Conservation (phyloP, 192 early-diverging fungal genomes). For the Backusella liffmaniae region DNA sequence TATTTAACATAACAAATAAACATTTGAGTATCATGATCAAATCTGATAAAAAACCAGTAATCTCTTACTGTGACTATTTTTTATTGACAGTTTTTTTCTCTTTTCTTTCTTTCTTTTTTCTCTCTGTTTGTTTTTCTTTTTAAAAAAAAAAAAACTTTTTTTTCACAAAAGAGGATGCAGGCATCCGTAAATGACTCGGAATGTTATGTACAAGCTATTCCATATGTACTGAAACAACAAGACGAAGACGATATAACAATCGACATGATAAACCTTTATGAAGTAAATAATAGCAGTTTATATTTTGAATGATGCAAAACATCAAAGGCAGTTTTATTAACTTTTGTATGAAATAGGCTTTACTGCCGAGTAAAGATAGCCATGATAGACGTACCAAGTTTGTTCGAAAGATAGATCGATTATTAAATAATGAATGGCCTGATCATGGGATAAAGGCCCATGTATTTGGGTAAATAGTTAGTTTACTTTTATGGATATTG, state of each 20-base stretch:
- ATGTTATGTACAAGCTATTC: background rate
- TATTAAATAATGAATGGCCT: slow-evolving; percentile 83
- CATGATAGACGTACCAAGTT: slow-evolving; percentile 62
- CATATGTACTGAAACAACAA: background rate
- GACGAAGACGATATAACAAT: slow-evolving; percentile 9
- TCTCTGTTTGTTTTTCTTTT: background rate
- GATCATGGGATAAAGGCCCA: slow-evolving; percentile 72
- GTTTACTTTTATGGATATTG: background rate
- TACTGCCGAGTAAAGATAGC: slow-evolving; percentile 69
- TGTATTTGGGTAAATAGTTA: slow-evolving; percentile 75
- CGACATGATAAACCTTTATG: slow-evolving; percentile 9
- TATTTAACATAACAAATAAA: too few relatives aligned
- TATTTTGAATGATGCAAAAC: background rate
- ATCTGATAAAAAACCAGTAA: background rate
- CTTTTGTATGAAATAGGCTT: slow-evolving; percentile 23
- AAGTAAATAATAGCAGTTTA: background rate
- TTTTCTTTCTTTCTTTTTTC: background rate
- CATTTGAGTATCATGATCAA: background rate
- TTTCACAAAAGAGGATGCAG: slow-evolving; percentile 15
- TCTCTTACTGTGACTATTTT: background rate
- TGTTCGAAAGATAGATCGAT: slow-evolving; percentile 76
- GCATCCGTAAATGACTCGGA: slow-evolving; percentile 4
- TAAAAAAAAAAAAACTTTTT: background rate
- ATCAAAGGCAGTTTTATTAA: background rate
- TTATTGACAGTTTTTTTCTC: slow-evolving; percentile 5